A percentile compares a stretch with the other conserved stretches of the same genome.
Evolutionary conservation across 495 filamentous ascomycete species (phyloP).

Genomic region (Aspergillus asperescens): DNA sequence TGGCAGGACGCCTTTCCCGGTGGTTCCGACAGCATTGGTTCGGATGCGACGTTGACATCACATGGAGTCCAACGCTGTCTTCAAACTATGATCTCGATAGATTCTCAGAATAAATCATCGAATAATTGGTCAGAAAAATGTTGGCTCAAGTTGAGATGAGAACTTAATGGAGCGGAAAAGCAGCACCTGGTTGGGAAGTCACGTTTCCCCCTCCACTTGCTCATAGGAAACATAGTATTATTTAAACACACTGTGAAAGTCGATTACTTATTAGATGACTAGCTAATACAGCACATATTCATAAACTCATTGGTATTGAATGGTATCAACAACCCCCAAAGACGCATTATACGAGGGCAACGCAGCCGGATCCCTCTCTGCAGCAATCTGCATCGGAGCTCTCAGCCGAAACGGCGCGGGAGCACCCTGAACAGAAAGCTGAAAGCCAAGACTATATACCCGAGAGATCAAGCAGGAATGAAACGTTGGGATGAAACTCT

Average conservation of each 20-base stretch:
- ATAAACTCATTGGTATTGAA: too few relatives aligned
- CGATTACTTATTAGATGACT: too few relatives aligned
- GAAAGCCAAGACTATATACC: conserved; percentile 59
- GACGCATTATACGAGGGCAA: conserved; percentile 9
- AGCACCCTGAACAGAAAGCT: conserved; percentile 4
- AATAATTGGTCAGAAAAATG: too few relatives aligned
- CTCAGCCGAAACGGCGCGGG: neutral
- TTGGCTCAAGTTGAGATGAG: too few relatives aligned
- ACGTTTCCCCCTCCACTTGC: neutral
- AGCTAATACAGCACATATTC: too few relatives aligned
- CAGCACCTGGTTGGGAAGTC: too few relatives aligned
- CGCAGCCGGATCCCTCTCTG: neutral
- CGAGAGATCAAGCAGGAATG: conserved; percentile 66
- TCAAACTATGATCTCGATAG: too few relatives aligned
- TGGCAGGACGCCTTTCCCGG: neutral
- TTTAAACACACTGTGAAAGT: too few relatives aligned
- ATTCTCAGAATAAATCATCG: too few relatives aligned
- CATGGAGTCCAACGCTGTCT: too few relatives aligned
- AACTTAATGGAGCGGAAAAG: too few relatives aligned
- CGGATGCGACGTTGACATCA: conserved; percentile 2
- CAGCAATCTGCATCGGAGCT: conserved; percentile 8
- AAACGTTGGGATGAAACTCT: conserved; percentile 63
- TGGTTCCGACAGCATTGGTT: conserved; percentile 7
- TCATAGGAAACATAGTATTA: too few relatives aligned
- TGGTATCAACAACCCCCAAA: conserved; percentile 9